Base-by-base conservation (phyloP, 1,284 basidiomycete species). In the Papiliotrema fonsecae region DNA sequence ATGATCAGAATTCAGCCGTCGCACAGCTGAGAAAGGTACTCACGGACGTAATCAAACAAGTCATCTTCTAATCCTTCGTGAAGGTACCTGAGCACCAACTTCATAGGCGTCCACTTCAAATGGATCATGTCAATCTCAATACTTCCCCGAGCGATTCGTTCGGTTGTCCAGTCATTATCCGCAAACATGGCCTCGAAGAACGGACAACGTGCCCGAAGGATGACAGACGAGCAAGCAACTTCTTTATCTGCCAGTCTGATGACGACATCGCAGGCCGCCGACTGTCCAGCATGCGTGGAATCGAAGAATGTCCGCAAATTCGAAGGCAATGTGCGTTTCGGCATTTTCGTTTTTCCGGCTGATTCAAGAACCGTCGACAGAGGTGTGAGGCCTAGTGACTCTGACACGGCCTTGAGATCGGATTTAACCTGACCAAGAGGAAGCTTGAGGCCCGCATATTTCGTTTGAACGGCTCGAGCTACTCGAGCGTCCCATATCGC, bases 111-210 rank as follows among this genome's bases (percentile, higher is more conserved):
- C 85, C 86, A 90, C 19, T 77, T 75, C 54, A 91, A 62, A 72
- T 97, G 91, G 42, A 69, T 70, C 77, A 97, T 77, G 57, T 89
- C 76, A 39, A 97, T 72, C 1, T 73, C 71, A 13, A 96, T 66
- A 14, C 68, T 60, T 2, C 79, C 77, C 9, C 79, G 80, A 9
- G 63, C 57, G n/a, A 77, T 77, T 77, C 82, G 80, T 21, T 77
- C 76, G 19, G 57, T 63, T 3, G 87, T 88, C 91, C 94, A 97
- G 35, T 84, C 88, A 22, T 78, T 76, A 59, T 91, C 84, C 42
- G 83, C 83, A 67, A 94, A 91, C 69, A 98, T 85, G n/a, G 82
- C 81, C 6, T 82, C 76, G 65, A 97, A 97, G 67, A 97, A 88
- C 1, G 83, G 80, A 37, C 87, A 93, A 2, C 94, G 81, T 0